These are phyloP conservation scores for Yamadazyma akitaensis DNA, from an alignment of 805 yeast genomes.

Conservation along the genomic window DNA sequence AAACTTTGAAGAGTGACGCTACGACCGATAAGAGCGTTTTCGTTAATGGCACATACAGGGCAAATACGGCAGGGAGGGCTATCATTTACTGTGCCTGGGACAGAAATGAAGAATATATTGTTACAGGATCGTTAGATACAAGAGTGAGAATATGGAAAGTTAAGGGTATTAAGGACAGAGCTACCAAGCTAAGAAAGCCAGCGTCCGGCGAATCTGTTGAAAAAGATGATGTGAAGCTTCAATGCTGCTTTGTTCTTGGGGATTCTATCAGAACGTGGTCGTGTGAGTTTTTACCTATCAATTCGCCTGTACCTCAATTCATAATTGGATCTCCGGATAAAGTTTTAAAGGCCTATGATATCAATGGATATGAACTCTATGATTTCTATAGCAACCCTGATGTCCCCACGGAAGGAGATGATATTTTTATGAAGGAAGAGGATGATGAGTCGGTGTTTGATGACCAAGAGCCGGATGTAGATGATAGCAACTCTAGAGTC, in stretches of 20 bases:
- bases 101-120: slow-evolving; percentile 59
- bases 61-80: slow-evolving; percentile 31
- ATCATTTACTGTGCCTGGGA: slow-evolving; percentile 75
- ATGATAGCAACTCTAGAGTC: slow-evolving; percentile 2
- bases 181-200: slow-evolving; percentile 20
- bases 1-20: slow-evolving; percentile 27
- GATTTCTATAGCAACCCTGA: slow-evolving; percentile 36
- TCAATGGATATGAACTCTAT: slow-evolving; percentile 39
- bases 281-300: slow-evolving; percentile 67
- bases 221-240: slow-evolving; percentile 19
- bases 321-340: slow-evolving; percentile 78
- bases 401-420: slow-evolving; percentile 15
- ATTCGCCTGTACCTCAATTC: slow-evolving; percentile 41
- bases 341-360: slow-evolving; percentile 39
- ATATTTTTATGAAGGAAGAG: slow-evolving; percentile 12
- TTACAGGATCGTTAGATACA: slow-evolving; percentile 73
- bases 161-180: slow-evolving; percentile 21
- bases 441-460: slow-evolving; percentile 9
- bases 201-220: slow-evolving; percentile 16
- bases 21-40: slow-evolving; percentile 26
- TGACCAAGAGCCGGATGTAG: slow-evolving; percentile 8
- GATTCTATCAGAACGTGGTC: slow-evolving; percentile 39
- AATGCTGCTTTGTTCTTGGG: slow-evolving; percentile 39
- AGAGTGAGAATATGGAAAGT: slow-evolving; percentile 69
- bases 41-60: slow-evolving; percentile 23